Evolutionary conservation across 257 asterid genomes (phyloP), one percentile per base, ranked within the genome.

Genomic region (Fraxinus anomala): DNA sequence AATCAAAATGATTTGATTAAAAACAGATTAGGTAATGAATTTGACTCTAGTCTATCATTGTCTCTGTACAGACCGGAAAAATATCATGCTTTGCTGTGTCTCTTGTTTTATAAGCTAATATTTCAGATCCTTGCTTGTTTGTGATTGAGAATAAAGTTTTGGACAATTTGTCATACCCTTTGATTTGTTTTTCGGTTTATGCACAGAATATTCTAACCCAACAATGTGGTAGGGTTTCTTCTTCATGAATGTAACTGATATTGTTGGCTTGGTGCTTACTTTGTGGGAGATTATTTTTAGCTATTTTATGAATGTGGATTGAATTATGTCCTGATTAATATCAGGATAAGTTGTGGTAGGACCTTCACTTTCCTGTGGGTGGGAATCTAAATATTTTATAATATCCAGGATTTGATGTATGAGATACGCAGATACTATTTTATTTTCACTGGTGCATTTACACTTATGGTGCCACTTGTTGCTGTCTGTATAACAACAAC

Each of bases 21-120:
- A 79, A 72, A 81, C 78, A 85, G 74, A 67, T 65, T 80, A 88
- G 90, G 83, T 68, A 72, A 75, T 77, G 78, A 80, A 79, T 69
- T 77, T 61, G 79, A 77, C 77, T 83, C 83, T 85, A 80, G 39
- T 68, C 73, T 76, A 78, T 77, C 68, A 54, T 79, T 78, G 36
- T 77, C 33, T 81, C 68, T 91, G 94, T 91, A 90, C 87, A 90
- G 89, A 86, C 89, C 82, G 79, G 83, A 83, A 85, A 85, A 80
- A 72, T 84, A 83, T 83, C 81, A 79, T 87, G 89, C 81, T 80
- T 87, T 84, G 89, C 79, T 86, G 87, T 86, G 67, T 82, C 75
- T 70, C 75, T 84, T 83, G 81, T 76, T 82, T 84, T 76, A 56
- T 76, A 49, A 86, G 80, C 82, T 84, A 76, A 77, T 79, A 63